A percentile compares a stretch with the other conserved stretches of the same genome.
phyloP scores from a whole-genome alignment of 1,284 basidiomycete genomes.

The Anthracocystis walkeri region DNA sequence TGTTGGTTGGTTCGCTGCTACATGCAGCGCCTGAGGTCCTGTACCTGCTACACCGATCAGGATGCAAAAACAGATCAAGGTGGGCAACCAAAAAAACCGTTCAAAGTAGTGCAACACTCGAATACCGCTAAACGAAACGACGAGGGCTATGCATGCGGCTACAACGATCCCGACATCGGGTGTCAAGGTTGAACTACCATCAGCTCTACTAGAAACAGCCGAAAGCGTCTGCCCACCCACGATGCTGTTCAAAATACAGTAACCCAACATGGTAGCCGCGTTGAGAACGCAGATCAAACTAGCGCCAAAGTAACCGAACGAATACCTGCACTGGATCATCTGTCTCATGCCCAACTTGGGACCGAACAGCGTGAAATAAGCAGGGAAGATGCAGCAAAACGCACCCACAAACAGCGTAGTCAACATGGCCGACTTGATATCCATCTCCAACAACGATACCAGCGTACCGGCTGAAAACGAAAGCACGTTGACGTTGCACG shows the following conservation, averaged over 20 bases:
- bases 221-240: slow-evolving; percentile 71
- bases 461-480: slow-evolving; percentile 76
- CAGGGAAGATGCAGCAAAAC: slow-evolving; percentile 66
- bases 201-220: slow-evolving; percentile 67
- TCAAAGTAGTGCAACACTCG: slow-evolving; percentile 78
- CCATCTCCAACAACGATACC: slow-evolving; percentile 74
- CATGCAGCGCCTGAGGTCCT: slow-evolving; percentile 73
- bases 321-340: slow-evolving; percentile 74
- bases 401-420: slow-evolving; percentile 70
- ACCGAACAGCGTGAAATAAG: slow-evolving; percentile 71
- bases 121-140: slow-evolving; percentile 84
- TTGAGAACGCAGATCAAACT: slow-evolving; percentile 74
- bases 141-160: slow-evolving; percentile 80
- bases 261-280: slow-evolving; percentile 57
- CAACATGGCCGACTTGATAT: slow-evolving; percentile 71
- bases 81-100: slow-evolving; percentile 80
- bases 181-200: slow-evolving; percentile 56
- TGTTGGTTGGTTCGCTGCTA: slow-evolving; percentile 72
- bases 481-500: slow-evolving; percentile 64
- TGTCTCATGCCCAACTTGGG: slow-evolving; percentile 76
- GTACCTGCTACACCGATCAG: slow-evolving; percentile 74
- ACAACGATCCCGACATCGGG: slow-evolving; percentile 85
- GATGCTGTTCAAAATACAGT: slow-evolving; percentile 76
- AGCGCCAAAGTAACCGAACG: slow-evolving; percentile 75
- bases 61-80: slow-evolving; percentile 77